Base-by-base conservation (phyloP, 1,284 basidiomycete species). In the Leccinum ponderosum region DNA sequence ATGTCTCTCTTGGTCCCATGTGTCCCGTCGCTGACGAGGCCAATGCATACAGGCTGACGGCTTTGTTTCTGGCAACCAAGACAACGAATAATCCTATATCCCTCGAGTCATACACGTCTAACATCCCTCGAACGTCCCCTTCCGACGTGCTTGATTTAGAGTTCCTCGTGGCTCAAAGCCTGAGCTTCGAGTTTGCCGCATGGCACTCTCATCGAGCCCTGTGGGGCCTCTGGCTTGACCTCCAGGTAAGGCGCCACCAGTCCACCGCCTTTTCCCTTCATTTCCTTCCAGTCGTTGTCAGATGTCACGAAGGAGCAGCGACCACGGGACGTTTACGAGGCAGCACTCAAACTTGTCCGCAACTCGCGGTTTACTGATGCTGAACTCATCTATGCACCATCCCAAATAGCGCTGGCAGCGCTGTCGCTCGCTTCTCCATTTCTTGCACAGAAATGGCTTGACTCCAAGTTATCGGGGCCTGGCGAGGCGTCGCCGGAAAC, bases 51-150 rank as follows among this genome's bases (percentile, higher is more conserved):
- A 98, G 96, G 95, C 82, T 98, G 56, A 98, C 97, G 2, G 90
- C 95, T 33, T 81, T 99, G 39, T 99, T 97, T 71, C 85, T 99
- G 56, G 95, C 97, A 0, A 91, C 95, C 17, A 99, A 99, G 79
- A 97, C 97, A 12, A 97, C 95, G 37, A 98, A 99, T 72, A 88
- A 93, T 67, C 90, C 93, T 1, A 90, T 98, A 56, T 87, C 94
- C 2, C 81, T 98, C 59, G 91, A 95, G 64, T 77, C 83, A 1
- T 99, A 97, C 75, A 89, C 93, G 0, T 79, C 85, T 0, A 84
- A 87, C 63, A 93, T 97, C 58, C 89, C 92, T 0, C 91, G 89
- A 64, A 93, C 94, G 3, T 79, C 83, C 3, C 84, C 90, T 4
- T 83, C 85, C 9, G 94, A 96, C 69, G 91, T 99, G 6, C 85